phyloP scores from a whole-genome alignment of 1,284 basidiomycete genomes.

The Meira nashicola region DNA sequence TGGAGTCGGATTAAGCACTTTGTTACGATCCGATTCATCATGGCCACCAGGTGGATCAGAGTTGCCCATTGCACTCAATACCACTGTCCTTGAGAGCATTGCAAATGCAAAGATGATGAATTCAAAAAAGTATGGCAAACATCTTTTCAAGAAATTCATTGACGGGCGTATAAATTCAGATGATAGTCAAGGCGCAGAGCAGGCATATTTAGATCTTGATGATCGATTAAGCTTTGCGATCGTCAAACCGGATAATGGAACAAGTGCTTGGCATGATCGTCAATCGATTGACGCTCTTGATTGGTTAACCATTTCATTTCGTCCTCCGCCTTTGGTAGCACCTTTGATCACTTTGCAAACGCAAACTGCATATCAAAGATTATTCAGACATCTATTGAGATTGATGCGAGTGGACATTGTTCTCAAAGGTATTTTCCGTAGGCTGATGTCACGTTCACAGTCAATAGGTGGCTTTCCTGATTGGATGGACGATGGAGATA shows the following conservation, averaged over 20 bases:
- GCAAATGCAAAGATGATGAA: conserved; percentile 21
- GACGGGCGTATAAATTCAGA: not conserved
- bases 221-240: conserved; percentile 36
- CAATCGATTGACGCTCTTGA: conserved; percentile 33
- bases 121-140: no score
- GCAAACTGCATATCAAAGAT: conserved; percentile 26
- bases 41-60: conserved; percentile 33
- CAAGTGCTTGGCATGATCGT: conserved; percentile 23
- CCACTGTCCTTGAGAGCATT: conserved; percentile 34
- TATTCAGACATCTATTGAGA: conserved; percentile 35
- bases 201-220: conserved; percentile 35
- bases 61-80: conserved; percentile 29
- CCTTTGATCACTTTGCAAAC: conserved; percentile 32
- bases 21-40: not conserved
- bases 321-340: conserved; percentile 35
- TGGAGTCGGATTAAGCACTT: not conserved
- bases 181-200: not conserved
- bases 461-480: conserved; percentile 8
- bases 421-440: conserved; percentile 18
- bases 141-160: no score
- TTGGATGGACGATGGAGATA: conserved; percentile 19
- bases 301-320: conserved; percentile 38
- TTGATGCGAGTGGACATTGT: conserved; percentile 31
- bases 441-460: conserved; percentile 18
- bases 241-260: conserved; percentile 20